Percentiles rank a stretch among this genome's conserved stretches.
These are phyloP conservation scores for Eucalyptus melliodora DNA, from an alignment of 345 rosid species.

Conservation along the genomic window DNA sequence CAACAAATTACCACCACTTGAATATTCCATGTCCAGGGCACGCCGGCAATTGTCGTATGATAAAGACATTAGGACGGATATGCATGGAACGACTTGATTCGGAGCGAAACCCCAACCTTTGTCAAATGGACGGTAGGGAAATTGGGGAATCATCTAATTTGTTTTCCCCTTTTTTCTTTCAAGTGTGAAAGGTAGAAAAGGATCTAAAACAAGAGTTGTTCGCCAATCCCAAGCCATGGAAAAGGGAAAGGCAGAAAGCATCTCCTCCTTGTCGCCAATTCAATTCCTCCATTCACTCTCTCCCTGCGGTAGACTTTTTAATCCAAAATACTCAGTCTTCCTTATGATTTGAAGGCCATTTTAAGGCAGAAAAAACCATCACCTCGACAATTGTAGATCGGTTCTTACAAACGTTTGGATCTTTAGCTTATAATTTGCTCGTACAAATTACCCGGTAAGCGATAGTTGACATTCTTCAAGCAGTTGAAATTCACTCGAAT, in stretches of 20 bases:
- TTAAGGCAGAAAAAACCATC: background rate
- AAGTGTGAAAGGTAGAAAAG: background rate
- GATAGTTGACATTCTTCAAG: background rate
- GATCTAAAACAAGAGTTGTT: background rate
- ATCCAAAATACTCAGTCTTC: background rate
- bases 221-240: background rate
- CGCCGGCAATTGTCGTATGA: background rate
- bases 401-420: background rate
- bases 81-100: background rate
- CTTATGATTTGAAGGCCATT: background rate
- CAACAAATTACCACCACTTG: background rate
- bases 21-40: background rate
- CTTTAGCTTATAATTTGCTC: background rate
- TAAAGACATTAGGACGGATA: background rate
- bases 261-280: background rate
- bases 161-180: accelerated
- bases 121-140: background rate
- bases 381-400: background rate
- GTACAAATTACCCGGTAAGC: background rate
- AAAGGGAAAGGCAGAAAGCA: background rate
- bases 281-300: background rate
- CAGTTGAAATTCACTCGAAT: background rate
- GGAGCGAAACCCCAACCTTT: background rate
- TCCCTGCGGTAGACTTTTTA: background rate
- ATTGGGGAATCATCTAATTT: background rate